Base-by-base conservation (phyloP, 2,329 filamentous ascomycete genomes). In the Sphaerulina vaccinii region DNA sequence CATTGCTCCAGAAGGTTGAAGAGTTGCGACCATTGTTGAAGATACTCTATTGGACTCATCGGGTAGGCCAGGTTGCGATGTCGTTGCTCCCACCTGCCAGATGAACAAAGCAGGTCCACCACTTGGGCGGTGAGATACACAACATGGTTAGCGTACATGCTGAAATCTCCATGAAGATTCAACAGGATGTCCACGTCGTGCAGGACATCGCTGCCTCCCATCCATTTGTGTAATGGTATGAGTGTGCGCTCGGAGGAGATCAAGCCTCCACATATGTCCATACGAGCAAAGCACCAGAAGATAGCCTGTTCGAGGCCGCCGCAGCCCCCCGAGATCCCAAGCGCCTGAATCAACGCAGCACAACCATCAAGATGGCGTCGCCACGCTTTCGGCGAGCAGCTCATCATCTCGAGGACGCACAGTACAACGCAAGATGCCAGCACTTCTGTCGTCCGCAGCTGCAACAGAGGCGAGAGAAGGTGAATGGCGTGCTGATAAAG, bases 141-240 rank as follows among this genome's bases (percentile, higher is more conserved):
- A 6, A 80, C 73, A 56, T 79, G 80, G 58, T 83, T 83, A 24
- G 81, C 81, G 55, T 81, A 75, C 73, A 79, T 80, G 57, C 84
- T 81, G 71, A 49, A 76, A 57, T 37, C 64, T 15, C 44, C 48
- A 29, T 57, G 47, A 3, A 71, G 70, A 15, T 71, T 68, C 5
- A 67, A 62, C 7, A 69, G 65, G 15, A 68, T 68, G 8, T 70
- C 67, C 0, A 73, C 69, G 9, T 65, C 62, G 15, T 71, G 66
- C 10, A 70, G 58, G 9, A 70, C 65, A 18, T 70, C 70, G 5
- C 70, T 67, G 0, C 73, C 70, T 4, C 59, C 57, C 33, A 75
- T 68, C 79, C 79, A 81, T 54, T 73, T 75, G 21, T 72, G 68
- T 2, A 79, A 70, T 2, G 73, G 73, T 1, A 81, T 71, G 2